A percentile compares a stretch with the other conserved stretches of the same genome.
These are phyloP conservation scores for Chytridiales sp. DNA, from an alignment of 371 early-diverging fungal species.

Conservation along the genomic window DNA sequence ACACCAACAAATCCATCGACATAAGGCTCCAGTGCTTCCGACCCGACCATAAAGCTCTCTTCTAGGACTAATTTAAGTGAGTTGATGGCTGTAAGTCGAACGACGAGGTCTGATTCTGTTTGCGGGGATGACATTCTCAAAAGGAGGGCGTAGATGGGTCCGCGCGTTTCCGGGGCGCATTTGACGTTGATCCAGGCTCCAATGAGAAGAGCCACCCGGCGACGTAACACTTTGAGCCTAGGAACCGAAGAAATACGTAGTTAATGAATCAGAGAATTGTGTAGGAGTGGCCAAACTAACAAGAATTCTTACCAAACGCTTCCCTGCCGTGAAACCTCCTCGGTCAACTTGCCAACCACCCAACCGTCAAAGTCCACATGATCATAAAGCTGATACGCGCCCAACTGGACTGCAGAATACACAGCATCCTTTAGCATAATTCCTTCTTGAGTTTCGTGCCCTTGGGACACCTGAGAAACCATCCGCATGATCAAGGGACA, in stretches of 20 bases:
- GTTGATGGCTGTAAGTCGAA: slow-evolving; percentile 79
- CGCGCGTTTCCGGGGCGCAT: slow-evolving; percentile 61
- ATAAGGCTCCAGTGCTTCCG: slow-evolving; percentile 67
- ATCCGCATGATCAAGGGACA: slow-evolving; percentile 65
- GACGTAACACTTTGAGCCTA: slow-evolving; percentile 64
- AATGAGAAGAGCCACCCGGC: slow-evolving; percentile 80
- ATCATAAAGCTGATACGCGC: slow-evolving; percentile 81
- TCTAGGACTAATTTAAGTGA: slow-evolving; percentile 64
- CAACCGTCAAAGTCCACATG: slow-evolving; percentile 79
- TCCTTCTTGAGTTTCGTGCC: slow-evolving; percentile 22
- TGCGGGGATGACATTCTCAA: slow-evolving; percentile 44
- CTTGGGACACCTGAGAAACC: slow-evolving; percentile 37
- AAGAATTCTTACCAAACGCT: slow-evolving; percentile 30
- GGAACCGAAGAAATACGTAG: background rate
- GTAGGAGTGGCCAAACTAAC: too few relatives aligned
- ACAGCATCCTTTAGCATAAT: slow-evolving; percentile 79
- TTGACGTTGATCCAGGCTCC: slow-evolving; percentile 87
- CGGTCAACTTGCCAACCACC: slow-evolving; percentile 63
- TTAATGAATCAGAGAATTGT: background rate
- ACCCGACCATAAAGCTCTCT: slow-evolving; percentile 75
- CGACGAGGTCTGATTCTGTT: slow-evolving; percentile 69
- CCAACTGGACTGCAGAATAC: slow-evolving; percentile 76
- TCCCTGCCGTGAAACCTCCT: background rate
- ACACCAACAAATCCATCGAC: slow-evolving; percentile 61
- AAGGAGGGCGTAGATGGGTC: slow-evolving; percentile 68